Evolutionary conservation across 2,329 filamentous ascomycete species (phyloP).

Genomic region (Fusarium annulatum): DNA sequence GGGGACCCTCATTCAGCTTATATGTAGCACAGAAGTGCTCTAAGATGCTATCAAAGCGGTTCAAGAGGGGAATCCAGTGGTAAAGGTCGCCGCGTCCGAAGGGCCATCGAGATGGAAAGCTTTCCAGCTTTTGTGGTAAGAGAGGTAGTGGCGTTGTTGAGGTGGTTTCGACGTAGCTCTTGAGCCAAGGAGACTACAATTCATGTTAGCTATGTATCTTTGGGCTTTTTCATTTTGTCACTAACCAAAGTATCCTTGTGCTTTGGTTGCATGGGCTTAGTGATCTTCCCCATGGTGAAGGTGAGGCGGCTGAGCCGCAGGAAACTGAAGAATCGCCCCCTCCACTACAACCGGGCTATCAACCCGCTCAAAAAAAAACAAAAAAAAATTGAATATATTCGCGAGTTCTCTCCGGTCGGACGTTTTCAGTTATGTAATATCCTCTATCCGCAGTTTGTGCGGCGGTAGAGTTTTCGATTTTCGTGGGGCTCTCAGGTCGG

Average conservation of each 20-base stretch:
- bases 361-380: constrained; percentile 46
- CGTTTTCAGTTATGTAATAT: constrained; percentile 42
- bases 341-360: constrained; percentile 62
- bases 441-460: constrained; percentile 21
- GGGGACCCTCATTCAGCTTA: constrained; percentile 81
- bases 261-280: constrained; percentile 73
- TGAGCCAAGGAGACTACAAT: constrained; percentile 84
- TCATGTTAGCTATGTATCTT: constrained; percentile 42
- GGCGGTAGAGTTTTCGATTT: constrained; percentile 15
- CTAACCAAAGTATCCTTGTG: constrained; percentile 75
- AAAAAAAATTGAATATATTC: constrained; percentile 50
- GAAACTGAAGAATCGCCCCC: constrained; percentile 62
- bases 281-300: constrained; percentile 75
- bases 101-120: constrained; percentile 91
- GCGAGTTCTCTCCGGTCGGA: constrained; percentile 47
- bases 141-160: constrained; percentile 77
- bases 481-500: constrained; percentile 16
- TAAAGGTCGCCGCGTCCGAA: constrained; percentile 96
- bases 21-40: constrained; percentile 86
- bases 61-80: constrained; percentile 95
- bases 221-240: not conserved
- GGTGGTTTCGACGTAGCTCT: constrained; percentile 79
- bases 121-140: constrained; percentile 79
- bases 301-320: constrained; percentile 69
- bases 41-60: constrained; percentile 91